phyloP scores from a whole-genome alignment of 345 rosid species.

The Gossypium australe region DNA sequence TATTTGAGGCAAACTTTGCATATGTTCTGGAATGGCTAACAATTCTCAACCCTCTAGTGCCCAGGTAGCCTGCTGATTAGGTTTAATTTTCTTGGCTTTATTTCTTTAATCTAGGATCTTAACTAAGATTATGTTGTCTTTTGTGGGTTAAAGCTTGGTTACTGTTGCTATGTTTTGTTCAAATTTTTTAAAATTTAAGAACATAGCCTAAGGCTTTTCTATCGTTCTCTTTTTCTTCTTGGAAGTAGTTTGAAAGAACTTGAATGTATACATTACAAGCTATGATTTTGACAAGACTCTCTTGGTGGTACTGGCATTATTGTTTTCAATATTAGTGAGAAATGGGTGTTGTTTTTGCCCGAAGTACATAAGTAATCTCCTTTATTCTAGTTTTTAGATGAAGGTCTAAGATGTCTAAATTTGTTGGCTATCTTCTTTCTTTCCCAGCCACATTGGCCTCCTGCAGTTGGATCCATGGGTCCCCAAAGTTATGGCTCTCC shows the following conservation, averaged over 20 bases:
- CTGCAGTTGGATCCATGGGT: constrained; percentile 33
- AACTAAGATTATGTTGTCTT: background rate
- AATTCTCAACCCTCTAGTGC: constrained; percentile 60
- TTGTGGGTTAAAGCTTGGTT: background rate
- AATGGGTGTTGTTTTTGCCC: background rate
- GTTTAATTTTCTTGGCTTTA: constrained; percentile 6
- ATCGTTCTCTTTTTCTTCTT: background rate
- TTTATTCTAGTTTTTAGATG: constrained; percentile 4
- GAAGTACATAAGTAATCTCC: background rate
- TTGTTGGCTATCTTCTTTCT: background rate
- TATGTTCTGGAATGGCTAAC: constrained; percentile 49
- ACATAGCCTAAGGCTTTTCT: background rate
- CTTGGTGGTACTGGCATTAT: background rate
- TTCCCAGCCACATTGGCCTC: constrained; percentile 30
- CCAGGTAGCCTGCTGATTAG: constrained; percentile 37
- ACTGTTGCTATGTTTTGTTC: background rate
- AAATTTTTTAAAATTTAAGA: background rate
- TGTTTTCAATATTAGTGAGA: background rate
- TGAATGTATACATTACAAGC: background rate
- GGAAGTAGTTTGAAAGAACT: background rate
- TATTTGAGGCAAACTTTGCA: constrained; percentile 12
- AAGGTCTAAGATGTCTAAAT: background rate
- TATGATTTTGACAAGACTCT: background rate
- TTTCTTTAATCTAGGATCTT: constrained; percentile 14
- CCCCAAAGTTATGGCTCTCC: constrained; percentile 26